Percentiles rank a stretch among this genome's conserved stretches.
phyloP scores from a whole-genome alignment of 257 asterid genomes.

The Galeopsis tetrahit region DNA sequence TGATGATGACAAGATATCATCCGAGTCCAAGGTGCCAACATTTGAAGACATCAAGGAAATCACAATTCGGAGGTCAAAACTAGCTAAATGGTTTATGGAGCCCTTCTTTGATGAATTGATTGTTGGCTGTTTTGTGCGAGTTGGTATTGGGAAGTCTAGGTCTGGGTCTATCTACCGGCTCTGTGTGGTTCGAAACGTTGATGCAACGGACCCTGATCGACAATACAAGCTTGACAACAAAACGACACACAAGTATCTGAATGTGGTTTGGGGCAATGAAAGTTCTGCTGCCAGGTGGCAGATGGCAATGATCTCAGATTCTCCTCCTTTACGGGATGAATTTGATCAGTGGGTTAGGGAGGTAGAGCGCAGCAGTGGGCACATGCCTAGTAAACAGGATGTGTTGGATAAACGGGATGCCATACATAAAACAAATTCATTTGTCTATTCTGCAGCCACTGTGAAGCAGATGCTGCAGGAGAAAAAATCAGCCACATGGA shows the following conservation, averaged over 20 bases:
- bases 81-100: conserved; percentile 97
- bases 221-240: conserved; percentile 89
- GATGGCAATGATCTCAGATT: conserved; percentile 96
- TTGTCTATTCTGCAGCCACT: conserved; percentile 90
- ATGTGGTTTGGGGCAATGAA: conserved; percentile 94
- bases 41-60: conserved; percentile 88
- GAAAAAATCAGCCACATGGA: conserved; percentile 93
- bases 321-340: conserved; percentile 76
- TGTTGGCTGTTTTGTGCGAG: conserved; percentile 95
- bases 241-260: conserved; percentile 81
- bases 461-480: conserved; percentile 97
- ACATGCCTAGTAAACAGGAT: conserved; percentile 82
- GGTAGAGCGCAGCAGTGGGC: conserved; percentile 84
- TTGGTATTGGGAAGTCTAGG: conserved; percentile 88
- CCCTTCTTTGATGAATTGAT: conserved; percentile 95
- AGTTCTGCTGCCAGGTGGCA: conserved; percentile 98
- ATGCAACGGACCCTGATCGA: conserved; percentile 76
- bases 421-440: conserved; percentile 76
- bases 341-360: conserved; percentile 95
- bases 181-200: conserved; percentile 82
- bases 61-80: conserved; percentile 85
- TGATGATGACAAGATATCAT: conserved; percentile 76
- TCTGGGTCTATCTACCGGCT: conserved; percentile 88
- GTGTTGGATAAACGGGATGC: conserved; percentile 85
- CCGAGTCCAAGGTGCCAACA: conserved; percentile 73